Base-by-base conservation (phyloP, 768 basidiomycete species). In the Boletales sp. region DNA sequence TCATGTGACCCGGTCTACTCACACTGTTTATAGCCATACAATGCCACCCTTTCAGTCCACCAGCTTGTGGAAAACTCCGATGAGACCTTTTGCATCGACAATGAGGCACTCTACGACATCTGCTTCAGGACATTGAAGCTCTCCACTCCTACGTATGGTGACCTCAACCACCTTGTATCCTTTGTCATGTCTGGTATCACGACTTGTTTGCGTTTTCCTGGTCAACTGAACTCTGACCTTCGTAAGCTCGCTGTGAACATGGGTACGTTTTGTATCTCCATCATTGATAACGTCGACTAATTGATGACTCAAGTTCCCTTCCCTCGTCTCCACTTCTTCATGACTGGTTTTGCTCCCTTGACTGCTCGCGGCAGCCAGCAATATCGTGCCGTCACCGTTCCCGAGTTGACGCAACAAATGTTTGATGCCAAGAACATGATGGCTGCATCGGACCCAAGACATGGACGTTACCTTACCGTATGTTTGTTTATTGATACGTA, bases 391-490 rank as follows among this genome's bases (percentile, higher is more conserved):
- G 91, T 98, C 62, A 91, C 90, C 50, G 94, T 99, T 36, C 93
- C 97, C 30, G 97, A 99, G 72, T 81, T 99, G 53, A 97, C 97
- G 8, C 89, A 93, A 67, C 97, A 99, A 66, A 98, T 98, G 94
- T 99, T 98, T 71, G 95, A 97, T 62, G 91, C 94, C 40, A 97
- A 97, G 84, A 97, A 97, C 86, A 94, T 95, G 92, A 95, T 97
- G 94, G 93, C 94, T 60, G 97, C 97, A 19, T 90, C 90, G 19
- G 94, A 97, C 76, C 97, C 97, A 37, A 79, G 94, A 66, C 90
- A 97, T 60, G 97, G 97, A 55, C 90, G 94, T 61, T 99, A 98
- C 77, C 86, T 99, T 53, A 99, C 97, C 36, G 95, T 87, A 60
- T 45, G 81, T 62, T 39, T 43, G 21, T 24, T 35, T 11, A 42